Evolutionary conservation across 176 grass and related monocot genomes (phyloP).

Genomic region (Juncus inflexus): DNA sequence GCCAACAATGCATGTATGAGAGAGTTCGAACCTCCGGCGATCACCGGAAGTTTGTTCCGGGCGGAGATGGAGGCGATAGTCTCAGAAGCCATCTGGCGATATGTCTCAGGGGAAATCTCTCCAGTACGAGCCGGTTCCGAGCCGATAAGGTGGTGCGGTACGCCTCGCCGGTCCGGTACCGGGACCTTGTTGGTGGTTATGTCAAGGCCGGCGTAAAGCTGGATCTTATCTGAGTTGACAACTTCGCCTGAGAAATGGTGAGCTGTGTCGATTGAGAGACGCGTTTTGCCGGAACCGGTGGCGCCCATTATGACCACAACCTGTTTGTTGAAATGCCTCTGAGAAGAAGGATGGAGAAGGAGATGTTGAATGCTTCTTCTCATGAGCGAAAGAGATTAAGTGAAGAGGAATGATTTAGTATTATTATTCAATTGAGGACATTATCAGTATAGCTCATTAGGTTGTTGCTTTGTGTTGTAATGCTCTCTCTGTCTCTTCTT

Average conservation of each 20-base stretch:
- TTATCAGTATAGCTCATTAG: too few species aligned
- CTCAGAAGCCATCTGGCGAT: constrained; percentile 33
- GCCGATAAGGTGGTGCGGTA: constrained; percentile 68
- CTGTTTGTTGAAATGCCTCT: constrained; percentile 2
- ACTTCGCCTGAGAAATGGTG: constrained; percentile 47
- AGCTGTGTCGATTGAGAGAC: constrained; percentile 70
- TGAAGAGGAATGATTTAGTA: too few species aligned
- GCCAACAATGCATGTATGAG: constrained; percentile 65
- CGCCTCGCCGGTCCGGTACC: constrained; percentile 43
- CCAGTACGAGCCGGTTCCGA: constrained; percentile 32
- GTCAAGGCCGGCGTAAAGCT: constrained; percentile 62
- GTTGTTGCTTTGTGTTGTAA: neutral
- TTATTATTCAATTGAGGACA: neutral
- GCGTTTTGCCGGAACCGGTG: constrained; percentile 70
- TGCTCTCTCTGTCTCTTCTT: neutral
- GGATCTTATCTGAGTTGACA: constrained; percentile 78
- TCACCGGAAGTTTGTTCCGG: constrained; percentile 45
- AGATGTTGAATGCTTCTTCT: too few species aligned
- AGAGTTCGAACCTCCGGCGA: constrained; percentile 88
- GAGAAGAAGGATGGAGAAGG: too few species aligned
- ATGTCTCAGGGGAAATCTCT: constrained; percentile 28
- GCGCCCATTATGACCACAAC: constrained; percentile 62
- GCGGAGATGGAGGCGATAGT: constrained; percentile 31
- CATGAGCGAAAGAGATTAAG: too few species aligned
- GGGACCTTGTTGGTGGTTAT: constrained; percentile 75